These are phyloP conservation scores for Brachypodium distachyon DNA, from an alignment of 202 grass and related monocot species.

Conservation along the genomic window DNA sequence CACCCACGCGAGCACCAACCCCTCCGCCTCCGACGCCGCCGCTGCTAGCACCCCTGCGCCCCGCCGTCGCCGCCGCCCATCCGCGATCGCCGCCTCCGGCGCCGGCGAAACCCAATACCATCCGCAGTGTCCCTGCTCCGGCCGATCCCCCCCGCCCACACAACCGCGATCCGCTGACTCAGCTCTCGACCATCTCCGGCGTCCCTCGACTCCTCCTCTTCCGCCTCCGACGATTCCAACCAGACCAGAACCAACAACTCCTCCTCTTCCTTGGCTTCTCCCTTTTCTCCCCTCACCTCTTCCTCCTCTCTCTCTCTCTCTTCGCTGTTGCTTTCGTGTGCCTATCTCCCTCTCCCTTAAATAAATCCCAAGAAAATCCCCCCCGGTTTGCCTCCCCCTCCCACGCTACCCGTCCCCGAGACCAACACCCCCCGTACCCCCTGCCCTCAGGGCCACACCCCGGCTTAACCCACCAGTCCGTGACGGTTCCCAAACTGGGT, in stretches of 20 bases:
- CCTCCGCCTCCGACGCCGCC: background rate
- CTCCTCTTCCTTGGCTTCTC: slow-evolving; percentile 5
- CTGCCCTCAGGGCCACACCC: background rate
- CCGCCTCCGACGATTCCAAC: slow-evolving; percentile 21
- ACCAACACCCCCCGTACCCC: background rate
- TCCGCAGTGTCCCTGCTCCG: slow-evolving; percentile 43
- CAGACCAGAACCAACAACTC: slow-evolving; percentile 30
- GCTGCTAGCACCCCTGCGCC: slow-evolving; percentile 8
- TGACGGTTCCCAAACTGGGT: background rate
- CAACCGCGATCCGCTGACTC: slow-evolving; percentile 29
- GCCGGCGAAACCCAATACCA: slow-evolving; percentile 77
- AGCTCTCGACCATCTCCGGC: slow-evolving; percentile 27
- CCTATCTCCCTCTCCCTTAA: slow-evolving; percentile 56
- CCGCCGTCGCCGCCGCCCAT: slow-evolving; percentile 50
- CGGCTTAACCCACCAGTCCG: background rate
- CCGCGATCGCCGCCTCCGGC: slow-evolving; percentile 60
- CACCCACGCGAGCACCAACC: slow-evolving; percentile 17
- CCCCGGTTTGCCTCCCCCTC: background rate
- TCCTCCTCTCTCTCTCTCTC: slow-evolving; percentile 11
- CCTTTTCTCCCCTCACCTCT: slow-evolving; percentile 22
- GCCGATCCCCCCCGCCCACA: slow-evolving; percentile 12
- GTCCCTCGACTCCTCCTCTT: background rate
- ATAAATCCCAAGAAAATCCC: slow-evolving; percentile 70
- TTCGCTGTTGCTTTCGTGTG: slow-evolving; percentile 93
- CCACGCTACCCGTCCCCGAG: slow-evolving; percentile 37